Conservation (phyloP, 805 yeast genomes). For the Millerozyma acaciae region DNA sequence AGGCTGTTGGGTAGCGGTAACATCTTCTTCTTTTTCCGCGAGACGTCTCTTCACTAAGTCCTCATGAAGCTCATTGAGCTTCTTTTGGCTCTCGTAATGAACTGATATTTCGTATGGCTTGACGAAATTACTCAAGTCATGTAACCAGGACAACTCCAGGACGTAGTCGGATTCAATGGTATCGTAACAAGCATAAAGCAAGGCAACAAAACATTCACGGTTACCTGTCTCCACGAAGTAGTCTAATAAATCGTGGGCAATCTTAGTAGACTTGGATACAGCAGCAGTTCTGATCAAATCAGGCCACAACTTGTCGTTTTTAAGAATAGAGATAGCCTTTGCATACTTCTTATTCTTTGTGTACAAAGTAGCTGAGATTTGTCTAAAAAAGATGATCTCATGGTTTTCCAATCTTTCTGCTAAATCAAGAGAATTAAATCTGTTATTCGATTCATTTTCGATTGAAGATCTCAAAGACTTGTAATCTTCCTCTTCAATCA, state of each 20-base stretch:
- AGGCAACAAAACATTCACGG: slow-evolving; percentile 90
- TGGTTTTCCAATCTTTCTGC: slow-evolving; percentile 93
- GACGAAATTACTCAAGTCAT: slow-evolving; percentile 74
- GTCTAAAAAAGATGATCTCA: slow-evolving; percentile 87
- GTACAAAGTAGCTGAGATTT: slow-evolving; percentile 90
- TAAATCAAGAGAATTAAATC: slow-evolving; percentile 87
- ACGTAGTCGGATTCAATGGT: slow-evolving; percentile 78
- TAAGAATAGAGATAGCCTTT: slow-evolving; percentile 83
- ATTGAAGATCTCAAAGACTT: slow-evolving; percentile 83
- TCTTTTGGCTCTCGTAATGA: slow-evolving; percentile 72
- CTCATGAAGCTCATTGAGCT: slow-evolving; percentile 58
- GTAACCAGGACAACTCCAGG: slow-evolving; percentile 87
- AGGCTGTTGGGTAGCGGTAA: slow-evolving; percentile 56
- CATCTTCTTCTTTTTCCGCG: slow-evolving; percentile 47
- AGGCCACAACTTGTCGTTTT: slow-evolving; percentile 90
- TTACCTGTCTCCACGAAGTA: slow-evolving; percentile 97
- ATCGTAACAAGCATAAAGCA: slow-evolving; percentile 81
- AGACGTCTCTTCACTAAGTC: slow-evolving; percentile 71
- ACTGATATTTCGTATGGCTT: slow-evolving; percentile 90
- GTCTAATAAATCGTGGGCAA: slow-evolving; percentile 82
- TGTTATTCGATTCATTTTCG: slow-evolving; percentile 72
- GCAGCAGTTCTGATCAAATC: slow-evolving; percentile 94
- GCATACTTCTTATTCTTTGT: slow-evolving; percentile 91
- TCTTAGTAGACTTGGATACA: slow-evolving; percentile 68
- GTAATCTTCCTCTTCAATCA: slow-evolving; percentile 96